Conservation (phyloP, 768 basidiomycete genomes). For the Psilocybe subaeruginosa region DNA sequence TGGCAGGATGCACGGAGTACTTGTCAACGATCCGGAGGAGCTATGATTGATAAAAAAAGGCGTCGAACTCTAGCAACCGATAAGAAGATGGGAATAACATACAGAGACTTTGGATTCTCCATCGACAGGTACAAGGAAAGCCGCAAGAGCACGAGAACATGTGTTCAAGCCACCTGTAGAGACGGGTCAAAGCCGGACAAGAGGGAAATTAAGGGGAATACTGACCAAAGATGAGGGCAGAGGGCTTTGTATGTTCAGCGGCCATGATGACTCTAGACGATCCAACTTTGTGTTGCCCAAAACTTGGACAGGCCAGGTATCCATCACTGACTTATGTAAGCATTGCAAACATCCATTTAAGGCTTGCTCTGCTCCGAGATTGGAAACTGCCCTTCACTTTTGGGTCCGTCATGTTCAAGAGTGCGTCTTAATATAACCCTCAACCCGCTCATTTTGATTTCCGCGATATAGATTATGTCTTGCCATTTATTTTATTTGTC, state of each 20-base stretch:
- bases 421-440: too few relatives aligned
- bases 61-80: neutral
- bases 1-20: conserved; percentile 36
- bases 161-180: conserved; percentile 79
- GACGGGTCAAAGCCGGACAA: conserved; percentile 14
- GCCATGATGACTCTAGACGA: conserved; percentile 30
- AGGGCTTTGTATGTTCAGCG: conserved; percentile 47
- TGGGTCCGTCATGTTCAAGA: too few relatives aligned
- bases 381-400: neutral
- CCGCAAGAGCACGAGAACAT: conserved; percentile 72
- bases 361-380: conserved; percentile 16
- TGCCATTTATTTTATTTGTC: neutral
- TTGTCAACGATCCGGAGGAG: conserved; percentile 31
- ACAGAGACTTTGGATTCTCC: conserved; percentile 77
- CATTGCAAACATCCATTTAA: conserved; percentile 11
- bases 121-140: conserved; percentile 65
- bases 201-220: neutral
- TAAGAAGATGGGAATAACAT: conserved; percentile 27
- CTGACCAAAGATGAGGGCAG: conserved; percentile 79
- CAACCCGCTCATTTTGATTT: too few relatives aligned
- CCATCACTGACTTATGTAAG: conserved; percentile 21
- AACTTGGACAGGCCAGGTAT: conserved; percentile 7
- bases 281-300: conserved; percentile 3
- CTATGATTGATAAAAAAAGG: conserved; percentile 13
- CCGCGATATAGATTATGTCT: neutral